Evolutionary conservation across 2,329 filamentous ascomycete genomes (phyloP).

Genomic region (Colletotrichum tropicicola): DNA sequence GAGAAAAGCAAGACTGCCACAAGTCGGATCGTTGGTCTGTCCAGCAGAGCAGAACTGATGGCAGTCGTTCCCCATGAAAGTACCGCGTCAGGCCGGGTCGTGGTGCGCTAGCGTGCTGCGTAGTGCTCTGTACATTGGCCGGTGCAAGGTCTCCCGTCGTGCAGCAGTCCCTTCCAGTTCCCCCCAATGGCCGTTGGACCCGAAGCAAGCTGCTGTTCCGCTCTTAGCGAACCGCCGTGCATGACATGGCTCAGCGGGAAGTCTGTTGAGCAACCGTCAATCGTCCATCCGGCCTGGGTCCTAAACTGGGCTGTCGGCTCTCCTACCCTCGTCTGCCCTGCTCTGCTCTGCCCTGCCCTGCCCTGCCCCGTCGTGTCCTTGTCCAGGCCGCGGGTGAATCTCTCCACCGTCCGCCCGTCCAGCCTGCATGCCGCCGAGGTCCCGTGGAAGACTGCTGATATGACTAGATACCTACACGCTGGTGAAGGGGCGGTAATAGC

Average conservation of each 20-base stretch:
- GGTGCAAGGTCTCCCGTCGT: neutral
- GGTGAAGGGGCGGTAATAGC: no score
- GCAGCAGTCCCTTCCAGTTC: neutral
- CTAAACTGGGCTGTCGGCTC: neutral
- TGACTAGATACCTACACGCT: no score
- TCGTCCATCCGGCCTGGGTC: slow-evolving; percentile 26
- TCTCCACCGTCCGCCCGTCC: slow-evolving; percentile 18
- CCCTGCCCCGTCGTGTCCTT: neutral
- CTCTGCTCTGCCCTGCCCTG: neutral
- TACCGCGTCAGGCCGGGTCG: neutral
- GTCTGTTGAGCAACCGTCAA: slow-evolving; percentile 26
- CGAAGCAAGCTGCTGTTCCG: neutral
- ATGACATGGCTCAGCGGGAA: slow-evolving; percentile 9
- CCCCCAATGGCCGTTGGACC: slow-evolving; percentile 1
- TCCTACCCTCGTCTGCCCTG: neutral
- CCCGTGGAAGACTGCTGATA: slow-evolving; percentile 24
- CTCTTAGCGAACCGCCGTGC: neutral
- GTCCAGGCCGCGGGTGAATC: slow-evolving; percentile 10
- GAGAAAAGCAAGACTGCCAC: neutral
- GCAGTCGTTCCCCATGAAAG: neutral
- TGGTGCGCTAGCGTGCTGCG: neutral
- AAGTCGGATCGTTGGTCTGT: neutral
- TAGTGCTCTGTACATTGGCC: neutral
- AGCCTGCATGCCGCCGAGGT: slow-evolving; percentile 26
- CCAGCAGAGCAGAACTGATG: neutral